A percentile compares a stretch with the other conserved stretches of the same genome.
Evolutionary conservation across 805 yeast species (phyloP).

Genomic region (Ogataea pignaliae): DNA sequence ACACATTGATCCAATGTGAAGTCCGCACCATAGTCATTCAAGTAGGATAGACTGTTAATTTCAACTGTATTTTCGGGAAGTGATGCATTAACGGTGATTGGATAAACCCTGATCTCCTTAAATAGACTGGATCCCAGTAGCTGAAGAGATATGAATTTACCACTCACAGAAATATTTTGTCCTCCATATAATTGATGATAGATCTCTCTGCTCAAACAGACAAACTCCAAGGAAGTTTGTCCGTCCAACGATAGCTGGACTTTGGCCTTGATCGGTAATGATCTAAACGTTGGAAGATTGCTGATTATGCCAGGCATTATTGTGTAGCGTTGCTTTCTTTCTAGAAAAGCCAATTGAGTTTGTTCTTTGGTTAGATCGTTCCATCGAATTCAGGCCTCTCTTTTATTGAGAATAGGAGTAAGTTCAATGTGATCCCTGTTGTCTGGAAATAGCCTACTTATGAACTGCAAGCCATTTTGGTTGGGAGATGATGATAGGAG

Average conservation of each 20-base stretch:
- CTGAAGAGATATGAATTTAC: conserved; percentile 16
- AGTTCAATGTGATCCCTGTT: no score
- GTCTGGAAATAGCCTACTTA: no score
- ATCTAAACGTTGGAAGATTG: neutral
- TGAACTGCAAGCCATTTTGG: no score
- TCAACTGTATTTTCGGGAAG: conserved; percentile 30
- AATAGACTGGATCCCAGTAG: conserved; percentile 23
- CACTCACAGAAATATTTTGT: conserved; percentile 1
- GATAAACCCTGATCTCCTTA: conserved; percentile 30
- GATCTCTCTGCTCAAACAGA: conserved; percentile 13
- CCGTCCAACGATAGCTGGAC: conserved; percentile 18
- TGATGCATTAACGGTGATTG: conserved; percentile 26
- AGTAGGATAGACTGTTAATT: conserved; percentile 35
- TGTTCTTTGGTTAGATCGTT: no score
- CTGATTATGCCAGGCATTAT: conserved; percentile 16
- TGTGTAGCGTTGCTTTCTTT: no score
- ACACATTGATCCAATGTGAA: conserved; percentile 40
- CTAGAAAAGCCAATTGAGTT: no score
- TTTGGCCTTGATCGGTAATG: conserved; percentile 10
- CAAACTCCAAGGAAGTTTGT: conserved; percentile 15
- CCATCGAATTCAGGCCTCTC: no score
- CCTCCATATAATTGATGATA: conserved; percentile 10
- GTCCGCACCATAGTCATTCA: conserved; percentile 31
- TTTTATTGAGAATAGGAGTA: no score
- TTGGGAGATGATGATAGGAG: no score